A percentile compares a stretch with the other conserved stretches of the same genome.
Conservation (phyloP, 495 filamentous ascomycete species). For the Alectoria sarmentosa region DNA sequence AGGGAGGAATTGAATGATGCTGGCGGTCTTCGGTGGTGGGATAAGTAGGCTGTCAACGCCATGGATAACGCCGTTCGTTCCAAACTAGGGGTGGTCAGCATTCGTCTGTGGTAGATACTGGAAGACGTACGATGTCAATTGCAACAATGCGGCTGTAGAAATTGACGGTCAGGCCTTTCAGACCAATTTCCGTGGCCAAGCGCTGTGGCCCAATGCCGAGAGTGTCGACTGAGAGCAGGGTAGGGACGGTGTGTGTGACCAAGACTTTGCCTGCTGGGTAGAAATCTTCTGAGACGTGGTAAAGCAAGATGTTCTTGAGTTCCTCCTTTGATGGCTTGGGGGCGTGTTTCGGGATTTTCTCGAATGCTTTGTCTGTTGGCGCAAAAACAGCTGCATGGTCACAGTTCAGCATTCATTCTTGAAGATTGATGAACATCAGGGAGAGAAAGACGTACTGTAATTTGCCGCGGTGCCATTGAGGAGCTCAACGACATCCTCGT, state of each 20-base stretch:
- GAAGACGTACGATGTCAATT: conserved; percentile 53
- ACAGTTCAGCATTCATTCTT: background rate
- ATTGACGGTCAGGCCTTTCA: conserved; percentile 61
- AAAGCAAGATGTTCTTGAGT: conserved; percentile 56
- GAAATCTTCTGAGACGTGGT: conserved; percentile 61
- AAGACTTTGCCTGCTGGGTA: conserved; percentile 54
- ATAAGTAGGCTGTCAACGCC: conserved; percentile 62
- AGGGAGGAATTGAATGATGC: conserved; percentile 61
- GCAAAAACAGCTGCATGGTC: conserved; percentile 60
- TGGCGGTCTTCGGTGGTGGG: conserved; percentile 56
- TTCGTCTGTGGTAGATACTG: background rate
- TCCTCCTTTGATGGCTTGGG: conserved; percentile 53
- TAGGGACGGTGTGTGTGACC: conserved; percentile 62
- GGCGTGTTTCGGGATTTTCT: conserved; percentile 52
- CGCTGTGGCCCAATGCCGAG: conserved; percentile 61
- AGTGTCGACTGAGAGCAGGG: conserved; percentile 45
- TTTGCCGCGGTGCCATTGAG: conserved; percentile 65
- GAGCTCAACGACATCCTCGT: conserved; percentile 57
- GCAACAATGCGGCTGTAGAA: conserved; percentile 59
- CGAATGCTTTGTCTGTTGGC: conserved; percentile 67
- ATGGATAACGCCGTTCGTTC: conserved; percentile 75
- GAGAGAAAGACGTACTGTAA: conserved; percentile 28
- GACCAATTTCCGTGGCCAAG: conserved; percentile 49
- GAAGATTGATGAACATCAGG: background rate
- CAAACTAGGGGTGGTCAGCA: conserved; percentile 35